Percentiles rank a stretch among this genome's conserved stretches.
Conservation (phyloP, 331 rosid genomes). For the Quercus tomentella region DNA sequence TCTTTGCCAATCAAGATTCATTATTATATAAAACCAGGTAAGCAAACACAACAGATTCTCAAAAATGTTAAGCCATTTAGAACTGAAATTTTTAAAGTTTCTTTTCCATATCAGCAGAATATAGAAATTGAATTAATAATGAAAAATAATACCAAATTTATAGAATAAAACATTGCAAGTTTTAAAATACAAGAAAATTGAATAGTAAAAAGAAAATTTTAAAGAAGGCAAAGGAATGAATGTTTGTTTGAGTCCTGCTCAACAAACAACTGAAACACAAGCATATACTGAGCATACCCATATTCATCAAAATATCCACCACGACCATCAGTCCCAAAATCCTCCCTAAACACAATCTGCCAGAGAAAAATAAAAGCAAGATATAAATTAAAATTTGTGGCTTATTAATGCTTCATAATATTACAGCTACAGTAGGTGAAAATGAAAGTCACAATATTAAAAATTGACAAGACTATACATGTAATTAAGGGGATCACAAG, state of each 20-base stretch:
- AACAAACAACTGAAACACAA: background rate
- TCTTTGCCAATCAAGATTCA: background rate
- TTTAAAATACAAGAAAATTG: background rate
- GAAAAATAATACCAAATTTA: background rate
- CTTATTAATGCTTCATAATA: slow-evolving; percentile 17
- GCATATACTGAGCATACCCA: slow-evolving; percentile 51
- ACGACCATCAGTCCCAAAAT: slow-evolving; percentile 98
- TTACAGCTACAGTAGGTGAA: slow-evolving; percentile 3
- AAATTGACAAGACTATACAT: background rate
- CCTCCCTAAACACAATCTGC: slow-evolving; percentile 96
- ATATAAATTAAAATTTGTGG: slow-evolving; percentile 7
- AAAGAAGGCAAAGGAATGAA: background rate
- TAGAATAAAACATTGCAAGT: background rate
- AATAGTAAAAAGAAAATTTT: background rate
- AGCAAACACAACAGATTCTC: background rate
- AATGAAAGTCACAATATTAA: background rate
- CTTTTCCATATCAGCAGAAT: background rate
- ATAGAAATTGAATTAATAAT: background rate
- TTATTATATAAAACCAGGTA: background rate
- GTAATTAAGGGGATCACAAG: background rate
- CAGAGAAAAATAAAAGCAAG: slow-evolving; percentile 20
- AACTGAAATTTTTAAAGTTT: background rate
- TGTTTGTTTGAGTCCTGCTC: background rate
- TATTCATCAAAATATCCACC: slow-evolving; percentile 98
- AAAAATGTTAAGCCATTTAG: background rate